A percentile compares a stretch with the other conserved stretches of the same genome.
phyloP scores from a whole-genome alignment of 2,329 filamentous ascomycete genomes.

The Neonectria faginata region DNA sequence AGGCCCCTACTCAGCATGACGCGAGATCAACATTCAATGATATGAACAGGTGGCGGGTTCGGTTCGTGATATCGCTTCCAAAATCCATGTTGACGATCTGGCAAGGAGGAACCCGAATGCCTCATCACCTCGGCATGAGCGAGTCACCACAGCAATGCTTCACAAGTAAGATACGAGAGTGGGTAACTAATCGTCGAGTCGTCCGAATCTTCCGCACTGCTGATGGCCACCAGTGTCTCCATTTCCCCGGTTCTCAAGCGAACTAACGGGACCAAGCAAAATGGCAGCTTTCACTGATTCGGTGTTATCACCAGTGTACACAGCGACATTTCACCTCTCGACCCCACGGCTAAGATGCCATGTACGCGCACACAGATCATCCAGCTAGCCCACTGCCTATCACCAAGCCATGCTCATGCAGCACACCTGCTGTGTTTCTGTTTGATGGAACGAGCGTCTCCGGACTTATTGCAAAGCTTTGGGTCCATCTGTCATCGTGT shows the following conservation, averaged over 20 bases:
- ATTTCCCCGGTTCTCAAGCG: slow-evolving; percentile 13
- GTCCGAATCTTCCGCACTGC: slow-evolving; percentile 5
- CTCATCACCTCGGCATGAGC: slow-evolving; percentile 30
- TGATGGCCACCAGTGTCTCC: slow-evolving; percentile 16
- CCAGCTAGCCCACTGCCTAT: slow-evolving; percentile 11
- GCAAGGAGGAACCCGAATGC: slow-evolving; percentile 26
- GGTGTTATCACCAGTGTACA: too few species aligned
- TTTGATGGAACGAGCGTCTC: slow-evolving; percentile 31
- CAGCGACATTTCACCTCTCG: too few species aligned
- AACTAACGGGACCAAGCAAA: slow-evolving; percentile 1
- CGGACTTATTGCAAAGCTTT: slow-evolving; percentile 25
- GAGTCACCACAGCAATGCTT: slow-evolving; percentile 26
- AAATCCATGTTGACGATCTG: slow-evolving; percentile 44
- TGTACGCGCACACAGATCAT: slow-evolving; percentile 28
- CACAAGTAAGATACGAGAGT: slow-evolving; percentile 13
- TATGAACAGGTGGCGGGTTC: slow-evolving; percentile 40
- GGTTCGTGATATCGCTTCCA: slow-evolving; percentile 32
- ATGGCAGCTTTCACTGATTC: slow-evolving; percentile 16
- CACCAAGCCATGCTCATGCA: slow-evolving; percentile 18
- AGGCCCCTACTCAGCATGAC: slow-evolving; percentile 39
- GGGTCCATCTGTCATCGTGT: slow-evolving; percentile 29
- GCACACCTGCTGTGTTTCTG: slow-evolving; percentile 9
- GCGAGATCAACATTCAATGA: slow-evolving; percentile 45
- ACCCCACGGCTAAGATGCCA: slow-evolving; percentile 3
- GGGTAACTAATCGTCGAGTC: background rate